Evolutionary conservation across 139 green algal species (phyloP).

Genomic region (Coelastrella sp.): DNA sequence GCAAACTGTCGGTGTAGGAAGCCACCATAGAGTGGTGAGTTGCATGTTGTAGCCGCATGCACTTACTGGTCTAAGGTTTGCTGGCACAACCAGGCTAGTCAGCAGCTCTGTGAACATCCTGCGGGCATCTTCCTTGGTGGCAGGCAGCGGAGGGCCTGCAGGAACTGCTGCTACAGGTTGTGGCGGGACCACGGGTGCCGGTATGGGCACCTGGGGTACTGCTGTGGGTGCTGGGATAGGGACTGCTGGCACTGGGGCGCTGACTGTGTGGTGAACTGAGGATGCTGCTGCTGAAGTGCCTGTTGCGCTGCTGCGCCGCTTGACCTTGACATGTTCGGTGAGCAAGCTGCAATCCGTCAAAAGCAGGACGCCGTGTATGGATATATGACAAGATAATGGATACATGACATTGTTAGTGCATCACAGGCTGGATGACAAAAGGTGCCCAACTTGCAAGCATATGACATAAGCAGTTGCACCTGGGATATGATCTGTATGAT

Average conservation of each 20-base stretch:
- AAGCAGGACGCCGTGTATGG: no score
- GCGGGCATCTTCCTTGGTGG: background rate
- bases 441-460: no score
- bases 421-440: no score
- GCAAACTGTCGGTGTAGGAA: background rate
- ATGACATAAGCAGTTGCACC: no score
- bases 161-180: background rate
- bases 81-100: background rate
- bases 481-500: no score
- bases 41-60: background rate
- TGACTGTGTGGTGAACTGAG: background rate
- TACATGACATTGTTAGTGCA: no score
- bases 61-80: slow-evolving; percentile 10
- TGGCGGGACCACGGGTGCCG: background rate
- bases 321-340: slow-evolving; percentile 30
- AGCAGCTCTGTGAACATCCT: background rate
- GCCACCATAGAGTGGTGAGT: no score
- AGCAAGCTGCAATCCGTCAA: background rate
- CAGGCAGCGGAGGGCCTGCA: background rate
- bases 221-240: background rate
- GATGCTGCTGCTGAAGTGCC: background rate
- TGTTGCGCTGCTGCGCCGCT: background rate
- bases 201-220: background rate
- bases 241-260: background rate
- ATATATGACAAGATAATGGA: no score